Conservation (phyloP, 768 basidiomycete genomes). For the Suillus plorans region DNA sequence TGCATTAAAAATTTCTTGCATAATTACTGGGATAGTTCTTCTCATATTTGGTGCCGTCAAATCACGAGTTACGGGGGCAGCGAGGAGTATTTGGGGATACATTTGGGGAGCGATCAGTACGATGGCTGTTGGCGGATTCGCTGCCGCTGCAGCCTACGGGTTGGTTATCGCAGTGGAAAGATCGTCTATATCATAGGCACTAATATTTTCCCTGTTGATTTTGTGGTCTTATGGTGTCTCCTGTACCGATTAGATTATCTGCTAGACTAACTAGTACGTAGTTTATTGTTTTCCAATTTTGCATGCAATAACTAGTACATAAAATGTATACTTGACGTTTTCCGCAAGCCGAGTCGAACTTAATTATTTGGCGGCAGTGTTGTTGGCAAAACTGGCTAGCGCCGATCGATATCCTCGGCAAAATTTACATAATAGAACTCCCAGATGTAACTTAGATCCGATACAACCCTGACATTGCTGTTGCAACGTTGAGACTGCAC, state of each 20-base stretch:
- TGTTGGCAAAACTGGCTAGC: no score
- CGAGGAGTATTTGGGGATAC: slow-evolving; percentile 63
- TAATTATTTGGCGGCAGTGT: no score
- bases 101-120: slow-evolving; percentile 88
- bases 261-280: not conserved
- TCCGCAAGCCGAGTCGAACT: no score
- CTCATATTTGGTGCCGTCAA: slow-evolving; percentile 92
- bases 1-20: slow-evolving; percentile 69
- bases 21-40: slow-evolving; percentile 83
- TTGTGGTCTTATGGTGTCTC: not conserved
- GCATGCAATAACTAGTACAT: no score
- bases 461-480: no score
- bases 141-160: slow-evolving; percentile 74
- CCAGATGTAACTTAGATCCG: no score
- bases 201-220: not conserved
- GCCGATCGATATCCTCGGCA: no score
- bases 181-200: slow-evolving; percentile 3
- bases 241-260: not conserved
- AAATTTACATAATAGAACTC: no score
- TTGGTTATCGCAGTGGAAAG: slow-evolving; percentile 53
- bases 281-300: no score
- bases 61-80: slow-evolving; percentile 83
- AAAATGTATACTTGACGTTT: no score
- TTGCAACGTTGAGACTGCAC: no score
- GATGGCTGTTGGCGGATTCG: slow-evolving; percentile 84